A percentile compares a stretch with the other conserved stretches of the same genome.
Conservation (phyloP, 108 stramenopile species). For the Fragilariopsis cylindrus region DNA sequence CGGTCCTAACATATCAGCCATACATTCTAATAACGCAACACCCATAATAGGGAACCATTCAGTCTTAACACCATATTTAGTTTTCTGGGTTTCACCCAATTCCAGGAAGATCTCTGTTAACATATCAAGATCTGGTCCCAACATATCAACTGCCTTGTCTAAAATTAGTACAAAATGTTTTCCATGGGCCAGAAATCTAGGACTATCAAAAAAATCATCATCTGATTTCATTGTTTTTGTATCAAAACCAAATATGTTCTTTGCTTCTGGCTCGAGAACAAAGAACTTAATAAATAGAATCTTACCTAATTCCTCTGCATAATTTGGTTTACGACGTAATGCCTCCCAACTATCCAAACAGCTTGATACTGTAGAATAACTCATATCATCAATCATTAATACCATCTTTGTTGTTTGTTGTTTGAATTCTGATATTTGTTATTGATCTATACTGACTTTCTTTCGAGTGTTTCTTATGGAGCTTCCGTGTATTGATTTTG, state of each 20-base stretch:
- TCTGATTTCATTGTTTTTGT: conserved; percentile 7
- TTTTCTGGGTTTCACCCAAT: conserved; percentile 31
- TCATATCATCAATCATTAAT: conserved; percentile 48
- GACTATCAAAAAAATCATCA: conserved; percentile 23
- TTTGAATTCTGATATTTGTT: too few species aligned
- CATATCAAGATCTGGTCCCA: conserved; percentile 45
- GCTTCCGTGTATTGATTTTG: too few species aligned
- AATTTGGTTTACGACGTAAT: conserved; percentile 27
- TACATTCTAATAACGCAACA: conserved; percentile 27
- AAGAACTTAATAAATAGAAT: conserved; percentile 21
- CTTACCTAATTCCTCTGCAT: conserved; percentile 10
- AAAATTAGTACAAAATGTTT: conserved; percentile 36
- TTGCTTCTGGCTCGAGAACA: conserved; percentile 30
- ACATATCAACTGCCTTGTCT: conserved; percentile 39
- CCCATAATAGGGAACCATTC: conserved; percentile 43
- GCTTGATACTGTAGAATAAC: conserved; percentile 38
- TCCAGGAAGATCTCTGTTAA: conserved; percentile 38
- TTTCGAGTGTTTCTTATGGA: too few species aligned
- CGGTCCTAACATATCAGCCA: conserved; percentile 34
- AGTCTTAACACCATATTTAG: conserved; percentile 38
- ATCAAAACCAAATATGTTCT: conserved; percentile 27
- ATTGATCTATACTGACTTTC: too few species aligned
- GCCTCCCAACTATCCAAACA: conserved; percentile 46
- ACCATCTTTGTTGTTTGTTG: too few species aligned
- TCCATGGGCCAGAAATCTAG: conserved; percentile 30